These are phyloP conservation scores for Epichloe amarillans DNA, from an alignment of 2,329 filamentous ascomycete species.

Conservation along the genomic window DNA sequence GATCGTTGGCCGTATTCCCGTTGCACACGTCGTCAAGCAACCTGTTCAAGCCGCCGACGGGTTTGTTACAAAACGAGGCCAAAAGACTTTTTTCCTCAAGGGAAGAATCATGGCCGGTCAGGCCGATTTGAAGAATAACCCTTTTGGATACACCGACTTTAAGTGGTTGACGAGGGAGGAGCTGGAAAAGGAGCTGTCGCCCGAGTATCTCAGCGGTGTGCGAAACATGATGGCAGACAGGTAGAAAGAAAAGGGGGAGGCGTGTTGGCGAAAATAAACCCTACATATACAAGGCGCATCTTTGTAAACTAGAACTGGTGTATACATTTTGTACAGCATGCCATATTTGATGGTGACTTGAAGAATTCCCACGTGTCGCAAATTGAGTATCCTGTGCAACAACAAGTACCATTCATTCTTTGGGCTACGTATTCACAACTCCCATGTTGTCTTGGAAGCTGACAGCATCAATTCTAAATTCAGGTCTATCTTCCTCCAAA, in stretches of 20 bases:
- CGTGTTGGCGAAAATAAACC: no score
- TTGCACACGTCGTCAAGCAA: slow-evolving; percentile 61
- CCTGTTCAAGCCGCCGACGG: slow-evolving; percentile 32
- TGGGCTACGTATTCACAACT: neutral
- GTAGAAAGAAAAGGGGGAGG: slow-evolving; percentile 25
- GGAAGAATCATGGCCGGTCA: slow-evolving; percentile 95
- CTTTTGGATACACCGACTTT: slow-evolving; percentile 65
- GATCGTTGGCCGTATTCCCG: slow-evolving; percentile 81
- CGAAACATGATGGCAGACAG: slow-evolving; percentile 74
- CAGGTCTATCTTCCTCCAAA: neutral
- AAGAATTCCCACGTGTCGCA: neutral
- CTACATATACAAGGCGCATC: neutral
- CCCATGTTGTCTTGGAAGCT: neutral
- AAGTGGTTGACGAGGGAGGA: slow-evolving; percentile 89
- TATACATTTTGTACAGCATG: slow-evolving; percentile 2
- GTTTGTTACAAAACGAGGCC: slow-evolving; percentile 37
- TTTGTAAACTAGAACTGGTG: slow-evolving; percentile 1
- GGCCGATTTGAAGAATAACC: slow-evolving; percentile 61
- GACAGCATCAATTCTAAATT: neutral
- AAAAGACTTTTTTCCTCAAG: slow-evolving; percentile 94
- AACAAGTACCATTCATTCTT: neutral
- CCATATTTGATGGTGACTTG: neutral
- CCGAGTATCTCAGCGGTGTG: slow-evolving; percentile 60
- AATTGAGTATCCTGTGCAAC: neutral
- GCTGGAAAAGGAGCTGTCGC: slow-evolving; percentile 52